Conservation (phyloP, 148 eudicot species). For the Persicaria tinctoria region DNA sequence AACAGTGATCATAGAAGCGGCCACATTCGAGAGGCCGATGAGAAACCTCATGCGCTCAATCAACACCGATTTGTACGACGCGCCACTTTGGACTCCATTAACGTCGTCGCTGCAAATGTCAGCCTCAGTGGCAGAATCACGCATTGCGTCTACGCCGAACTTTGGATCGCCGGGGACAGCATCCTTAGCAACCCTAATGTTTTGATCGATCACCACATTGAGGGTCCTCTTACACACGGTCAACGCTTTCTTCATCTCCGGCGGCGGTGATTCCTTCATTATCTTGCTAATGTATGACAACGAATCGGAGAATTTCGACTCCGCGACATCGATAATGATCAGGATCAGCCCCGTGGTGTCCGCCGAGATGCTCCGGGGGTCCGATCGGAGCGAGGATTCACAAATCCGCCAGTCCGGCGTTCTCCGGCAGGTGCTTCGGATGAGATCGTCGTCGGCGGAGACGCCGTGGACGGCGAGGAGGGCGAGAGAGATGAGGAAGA, state of each 20-base stretch:
- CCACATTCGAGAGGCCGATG: slow-evolving; percentile 26
- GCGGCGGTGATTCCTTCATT: slow-evolving; percentile 19
- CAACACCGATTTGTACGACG: neutral
- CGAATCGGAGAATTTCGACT: slow-evolving; percentile 20
- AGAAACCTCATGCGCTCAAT: slow-evolving; percentile 16
- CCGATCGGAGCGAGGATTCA: slow-evolving; percentile 25
- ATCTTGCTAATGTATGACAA: slow-evolving; percentile 11
- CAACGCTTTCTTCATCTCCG: slow-evolving; percentile 14
- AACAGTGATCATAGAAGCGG: slow-evolving; percentile 26
- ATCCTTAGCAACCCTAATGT: slow-evolving; percentile 15
- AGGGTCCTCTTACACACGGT: slow-evolving; percentile 13
- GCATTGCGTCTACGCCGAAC: slow-evolving; percentile 32
- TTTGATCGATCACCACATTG: slow-evolving; percentile 15
- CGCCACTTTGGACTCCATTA: neutral
- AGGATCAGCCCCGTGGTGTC: slow-evolving; percentile 17
- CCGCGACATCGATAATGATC: slow-evolving; percentile 30
- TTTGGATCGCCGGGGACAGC: slow-evolving; percentile 32
- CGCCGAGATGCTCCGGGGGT: slow-evolving; percentile 30
- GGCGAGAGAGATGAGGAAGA: neutral
- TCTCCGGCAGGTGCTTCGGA: slow-evolving; percentile 17
- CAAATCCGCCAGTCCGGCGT: slow-evolving; percentile 30
- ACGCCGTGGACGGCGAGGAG: neutral
- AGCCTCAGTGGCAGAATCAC: slow-evolving; percentile 27
- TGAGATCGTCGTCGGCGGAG: slow-evolving; percentile 21
- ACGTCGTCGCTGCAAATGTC: slow-evolving; percentile 16